A percentile compares a stretch with the other conserved stretches of the same genome.
Evolutionary conservation across 257 asterid species (phyloP).

Genomic region (Plantago ovata): DNA sequence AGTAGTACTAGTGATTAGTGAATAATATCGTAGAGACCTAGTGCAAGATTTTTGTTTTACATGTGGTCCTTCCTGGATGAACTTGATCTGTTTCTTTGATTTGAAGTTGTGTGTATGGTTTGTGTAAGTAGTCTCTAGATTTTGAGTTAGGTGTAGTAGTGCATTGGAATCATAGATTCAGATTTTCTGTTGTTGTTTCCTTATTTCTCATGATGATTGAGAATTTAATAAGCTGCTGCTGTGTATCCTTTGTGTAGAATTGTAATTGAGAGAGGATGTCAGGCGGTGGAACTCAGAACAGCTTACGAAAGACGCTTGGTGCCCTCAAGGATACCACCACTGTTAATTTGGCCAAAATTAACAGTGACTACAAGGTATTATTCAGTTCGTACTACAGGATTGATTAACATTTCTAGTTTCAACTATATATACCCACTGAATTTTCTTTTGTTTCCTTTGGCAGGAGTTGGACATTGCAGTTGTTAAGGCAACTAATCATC

Average conservation of each 20-base stretch:
- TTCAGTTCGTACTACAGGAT: neutral
- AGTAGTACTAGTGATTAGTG: neutral
- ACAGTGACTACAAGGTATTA: constrained; percentile 86
- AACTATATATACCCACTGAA: constrained; percentile 3
- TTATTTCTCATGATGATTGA: constrained; percentile 10
- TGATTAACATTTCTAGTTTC: constrained; percentile 13
- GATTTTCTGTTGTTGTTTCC: constrained; percentile 15
- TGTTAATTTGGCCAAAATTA: constrained; percentile 92
- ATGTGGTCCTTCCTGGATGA: neutral
- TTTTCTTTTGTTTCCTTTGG: constrained; percentile 3
- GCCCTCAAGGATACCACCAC: constrained; percentile 93
- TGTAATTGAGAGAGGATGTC: constrained; percentile 54
- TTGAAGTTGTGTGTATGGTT: constrained; percentile 18
- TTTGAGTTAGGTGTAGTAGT: constrained; percentile 11
- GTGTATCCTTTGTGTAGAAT: constrained; percentile 27
- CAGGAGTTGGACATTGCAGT: constrained; percentile 96
- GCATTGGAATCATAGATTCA: constrained; percentile 18
- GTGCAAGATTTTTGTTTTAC: neutral
- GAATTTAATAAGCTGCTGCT: neutral
- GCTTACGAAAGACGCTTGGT: constrained; percentile 92
- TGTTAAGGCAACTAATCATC: constrained; percentile 97
- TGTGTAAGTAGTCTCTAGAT: constrained; percentile 2
- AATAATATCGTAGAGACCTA: neutral
- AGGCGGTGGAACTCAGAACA: constrained; percentile 77
- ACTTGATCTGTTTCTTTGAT: neutral